phyloP scores from a whole-genome alignment of 768 basidiomycete genomes.

The Termitomyces sp. region DNA sequence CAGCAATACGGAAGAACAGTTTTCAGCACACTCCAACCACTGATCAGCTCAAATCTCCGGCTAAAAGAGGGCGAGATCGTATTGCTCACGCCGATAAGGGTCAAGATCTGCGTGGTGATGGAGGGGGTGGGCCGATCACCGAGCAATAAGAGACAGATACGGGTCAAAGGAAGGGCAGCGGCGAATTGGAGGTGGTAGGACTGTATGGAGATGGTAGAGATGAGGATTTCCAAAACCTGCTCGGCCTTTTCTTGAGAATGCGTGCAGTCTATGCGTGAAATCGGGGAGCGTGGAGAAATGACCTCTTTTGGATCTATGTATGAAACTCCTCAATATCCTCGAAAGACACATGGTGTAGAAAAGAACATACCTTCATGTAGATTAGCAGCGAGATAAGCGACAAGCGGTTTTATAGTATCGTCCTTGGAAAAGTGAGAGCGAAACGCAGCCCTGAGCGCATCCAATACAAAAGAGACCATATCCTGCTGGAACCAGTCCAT shows the following conservation, averaged over 20 bases:
- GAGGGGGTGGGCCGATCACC: conserved; percentile 68
- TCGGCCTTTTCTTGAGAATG: conserved; percentile 60
- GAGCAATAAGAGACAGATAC: conserved; percentile 77
- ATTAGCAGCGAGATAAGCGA: conserved; percentile 83
- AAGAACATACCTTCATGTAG: conserved; percentile 56
- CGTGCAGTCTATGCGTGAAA: conserved; percentile 52
- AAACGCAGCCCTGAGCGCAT: conserved; percentile 60
- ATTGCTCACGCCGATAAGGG: conserved; percentile 57
- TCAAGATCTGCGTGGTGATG: conserved; percentile 59
- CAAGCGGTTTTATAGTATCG: conserved; percentile 79
- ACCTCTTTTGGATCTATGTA: conserved; percentile 24
- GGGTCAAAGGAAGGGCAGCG: conserved; percentile 70
- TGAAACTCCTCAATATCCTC: background rate
- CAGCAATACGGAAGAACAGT: conserved; percentile 66
- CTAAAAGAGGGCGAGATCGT: conserved; percentile 60
- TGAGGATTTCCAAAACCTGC: conserved; percentile 62
- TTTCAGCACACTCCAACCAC: conserved; percentile 79
- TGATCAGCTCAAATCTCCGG: conserved; percentile 81
- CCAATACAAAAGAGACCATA: conserved; percentile 47
- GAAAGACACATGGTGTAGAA: background rate
- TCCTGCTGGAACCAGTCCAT: conserved; percentile 71
- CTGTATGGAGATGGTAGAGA: conserved; percentile 58
- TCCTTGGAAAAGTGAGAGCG: conserved; percentile 70
- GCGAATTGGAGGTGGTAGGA: conserved; percentile 69
- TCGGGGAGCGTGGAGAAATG: conserved; percentile 54